phyloP scores from a whole-genome alignment of 345 rosid species.

The Streptanthus diversifolius region DNA sequence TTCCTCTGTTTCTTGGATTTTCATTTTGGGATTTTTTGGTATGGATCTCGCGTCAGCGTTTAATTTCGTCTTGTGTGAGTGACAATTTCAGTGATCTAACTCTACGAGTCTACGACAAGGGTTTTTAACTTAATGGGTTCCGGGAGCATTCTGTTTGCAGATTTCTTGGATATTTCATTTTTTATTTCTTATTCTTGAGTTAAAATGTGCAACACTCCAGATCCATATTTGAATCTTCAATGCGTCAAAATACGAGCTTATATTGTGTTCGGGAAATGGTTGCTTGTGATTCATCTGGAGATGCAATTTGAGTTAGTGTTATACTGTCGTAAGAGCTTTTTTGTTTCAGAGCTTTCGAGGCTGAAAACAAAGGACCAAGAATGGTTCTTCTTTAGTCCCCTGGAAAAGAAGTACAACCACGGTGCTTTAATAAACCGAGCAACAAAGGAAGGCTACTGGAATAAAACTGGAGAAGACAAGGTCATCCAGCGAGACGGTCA shows the following conservation, averaged over 20 bases:
- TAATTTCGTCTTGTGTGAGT: neutral
- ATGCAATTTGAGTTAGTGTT: neutral
- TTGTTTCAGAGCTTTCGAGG: constrained; percentile 41
- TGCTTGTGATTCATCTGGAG: constrained; percentile 1
- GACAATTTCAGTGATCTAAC: neutral
- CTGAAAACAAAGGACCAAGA: constrained; percentile 72
- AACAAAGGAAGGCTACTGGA: constrained; percentile 69
- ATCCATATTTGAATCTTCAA: neutral
- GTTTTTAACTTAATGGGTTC: neutral
- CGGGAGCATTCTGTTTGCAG: neutral
- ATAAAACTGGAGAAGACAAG: constrained; percentile 59
- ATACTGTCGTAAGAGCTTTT: too few relatives aligned
- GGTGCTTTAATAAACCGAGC: constrained; percentile 60
- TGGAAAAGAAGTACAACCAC: neutral
- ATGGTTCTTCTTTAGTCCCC: constrained; percentile 66
- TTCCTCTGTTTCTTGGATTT: neutral
- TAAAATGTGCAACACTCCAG: too few relatives aligned
- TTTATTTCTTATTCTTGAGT: neutral
- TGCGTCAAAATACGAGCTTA: neutral
- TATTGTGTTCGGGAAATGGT: neutral
- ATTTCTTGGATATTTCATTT: neutral
- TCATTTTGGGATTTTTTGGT: neutral
- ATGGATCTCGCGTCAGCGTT: neutral
- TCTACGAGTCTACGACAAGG: neutral
- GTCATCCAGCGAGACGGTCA: constrained; percentile 32